Conservation (phyloP, 306 rosid species). For the Pueraria montana region DNA sequence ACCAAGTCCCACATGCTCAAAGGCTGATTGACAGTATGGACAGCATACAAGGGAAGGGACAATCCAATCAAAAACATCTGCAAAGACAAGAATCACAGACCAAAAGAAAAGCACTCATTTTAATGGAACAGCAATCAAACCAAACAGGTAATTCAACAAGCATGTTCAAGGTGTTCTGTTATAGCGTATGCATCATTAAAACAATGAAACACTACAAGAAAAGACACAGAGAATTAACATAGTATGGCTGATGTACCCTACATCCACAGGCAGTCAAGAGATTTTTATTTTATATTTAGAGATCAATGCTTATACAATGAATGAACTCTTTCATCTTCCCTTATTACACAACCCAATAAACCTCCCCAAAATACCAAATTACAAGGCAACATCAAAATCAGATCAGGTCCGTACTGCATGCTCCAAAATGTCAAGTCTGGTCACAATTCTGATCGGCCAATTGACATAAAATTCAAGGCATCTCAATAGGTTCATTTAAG, state of each 20-base stretch:
- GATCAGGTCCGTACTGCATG: background rate
- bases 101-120: slow-evolving; percentile 17
- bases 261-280: background rate
- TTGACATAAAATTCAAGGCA: background rate
- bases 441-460: background rate
- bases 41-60: slow-evolving; percentile 75
- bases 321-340: background rate
- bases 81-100: slow-evolving; percentile 24
- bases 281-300: background rate
- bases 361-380: background rate
- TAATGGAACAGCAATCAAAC: slow-evolving; percentile 2
- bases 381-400: background rate
- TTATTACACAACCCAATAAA: background rate
- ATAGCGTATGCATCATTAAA: background rate
- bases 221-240: background rate
- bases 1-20: slow-evolving; percentile 73
- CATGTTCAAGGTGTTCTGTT: slow-evolving; percentile 36
- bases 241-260: background rate
- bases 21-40: slow-evolving; percentile 72
- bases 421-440: background rate
- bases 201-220: background rate
- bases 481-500: background rate
- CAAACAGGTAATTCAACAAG: slow-evolving; percentile 45
- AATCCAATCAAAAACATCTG: slow-evolving; percentile 81
- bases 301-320: background rate